Base-by-base conservation (phyloP, 495 filamentous ascomycete species). In the Aspergillus cavernicola region DNA sequence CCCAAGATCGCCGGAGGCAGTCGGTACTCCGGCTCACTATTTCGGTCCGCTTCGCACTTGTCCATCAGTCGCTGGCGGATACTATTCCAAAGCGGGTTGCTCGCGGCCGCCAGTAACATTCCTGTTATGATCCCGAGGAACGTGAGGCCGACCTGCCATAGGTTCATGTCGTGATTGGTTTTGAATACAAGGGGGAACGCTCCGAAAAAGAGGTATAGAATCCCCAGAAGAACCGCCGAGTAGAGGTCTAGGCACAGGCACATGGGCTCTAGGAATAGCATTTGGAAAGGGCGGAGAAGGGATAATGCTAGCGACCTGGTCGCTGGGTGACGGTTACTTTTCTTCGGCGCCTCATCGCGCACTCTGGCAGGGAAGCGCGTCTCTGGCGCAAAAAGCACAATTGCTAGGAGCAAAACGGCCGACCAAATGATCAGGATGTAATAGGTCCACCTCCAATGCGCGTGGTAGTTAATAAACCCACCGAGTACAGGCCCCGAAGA, bases 181-280 rank as follows among this genome's bases (percentile, higher is more conserved):
- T 68, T 54, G 64, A 95, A 95, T 10, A 92, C 81, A n/a, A 92
- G 66, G 0, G 82, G 77, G 60, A 93, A 93, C 0, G 89, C 88
- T n/a, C 89, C 87, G 66, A 96, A 93, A 71, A 93, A 96, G 9
- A 96, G 78, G 62, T 95, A 95, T 1, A 95, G 68, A 23, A 91
- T 81, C 1, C 88, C 90, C 0, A 93, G 74, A 2, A 93, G 70
- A 10, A 96, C 70, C 19, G 89, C 86, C 4, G 85, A 83, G 57
- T 89, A 87, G 12, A 90, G 58, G 66, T 87, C 89, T 13, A 95
- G 81, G 46, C 85, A 76, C 18, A 88, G 66, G 29, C 79, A 81
- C 88, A 95, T 95, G 23, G 86, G 87, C 69, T 95, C 90, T 18
- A 87, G 74, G 32, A 83, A 56, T 12, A 95, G 80, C 3, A 95